Conservation (phyloP, 805 yeast species). For the Metschnikowia lochheadii region DNA sequence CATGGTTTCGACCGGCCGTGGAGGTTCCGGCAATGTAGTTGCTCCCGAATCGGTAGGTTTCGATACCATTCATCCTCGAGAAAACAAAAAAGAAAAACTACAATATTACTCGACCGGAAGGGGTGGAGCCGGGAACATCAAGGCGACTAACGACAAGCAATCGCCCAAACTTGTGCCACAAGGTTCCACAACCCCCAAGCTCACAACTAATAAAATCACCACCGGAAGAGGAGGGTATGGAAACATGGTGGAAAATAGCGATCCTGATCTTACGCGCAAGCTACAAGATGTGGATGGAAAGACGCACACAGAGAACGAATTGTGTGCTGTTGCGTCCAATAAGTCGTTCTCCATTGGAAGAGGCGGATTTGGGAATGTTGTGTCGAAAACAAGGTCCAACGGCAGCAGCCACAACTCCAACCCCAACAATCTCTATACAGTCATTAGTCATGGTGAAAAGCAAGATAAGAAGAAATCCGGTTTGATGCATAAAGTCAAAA, state of each 20-base stretch:
- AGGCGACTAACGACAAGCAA: slow-evolving; percentile 35
- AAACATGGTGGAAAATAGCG: slow-evolving; percentile 61
- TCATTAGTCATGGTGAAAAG: slow-evolving; percentile 32
- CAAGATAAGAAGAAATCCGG: slow-evolving; percentile 26
- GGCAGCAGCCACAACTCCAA: slow-evolving; percentile 18
- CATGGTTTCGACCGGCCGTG: slow-evolving; percentile 34
- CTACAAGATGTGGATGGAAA: slow-evolving; percentile 61
- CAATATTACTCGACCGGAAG: slow-evolving; percentile 63
- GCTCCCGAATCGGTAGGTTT: slow-evolving; percentile 9
- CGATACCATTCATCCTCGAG: slow-evolving; percentile 5
- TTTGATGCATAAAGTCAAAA: slow-evolving; percentile 45
- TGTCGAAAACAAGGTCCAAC: slow-evolving; percentile 30
- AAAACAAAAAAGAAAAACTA: slow-evolving; percentile 24
- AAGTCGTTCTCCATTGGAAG: slow-evolving; percentile 53
- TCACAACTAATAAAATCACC: slow-evolving; percentile 51
- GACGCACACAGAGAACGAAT: slow-evolving; percentile 24
- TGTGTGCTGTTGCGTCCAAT: slow-evolving; percentile 42
- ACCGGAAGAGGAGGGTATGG: slow-evolving; percentile 83
- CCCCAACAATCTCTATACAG: slow-evolving; percentile 30
- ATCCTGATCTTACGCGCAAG: slow-evolving; percentile 54
- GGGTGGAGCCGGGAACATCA: slow-evolving; percentile 75
- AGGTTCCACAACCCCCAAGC: slow-evolving; percentile 59
- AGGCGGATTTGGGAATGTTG: slow-evolving; percentile 64
- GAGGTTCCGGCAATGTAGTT: slow-evolving; percentile 37
- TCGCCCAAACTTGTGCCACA: slow-evolving; percentile 54